Evolutionary conservation across 768 basidiomycete genomes (phyloP), one percentile per base, ranked within the genome.

Genomic region (Rhizopogon vulgaris): DNA sequence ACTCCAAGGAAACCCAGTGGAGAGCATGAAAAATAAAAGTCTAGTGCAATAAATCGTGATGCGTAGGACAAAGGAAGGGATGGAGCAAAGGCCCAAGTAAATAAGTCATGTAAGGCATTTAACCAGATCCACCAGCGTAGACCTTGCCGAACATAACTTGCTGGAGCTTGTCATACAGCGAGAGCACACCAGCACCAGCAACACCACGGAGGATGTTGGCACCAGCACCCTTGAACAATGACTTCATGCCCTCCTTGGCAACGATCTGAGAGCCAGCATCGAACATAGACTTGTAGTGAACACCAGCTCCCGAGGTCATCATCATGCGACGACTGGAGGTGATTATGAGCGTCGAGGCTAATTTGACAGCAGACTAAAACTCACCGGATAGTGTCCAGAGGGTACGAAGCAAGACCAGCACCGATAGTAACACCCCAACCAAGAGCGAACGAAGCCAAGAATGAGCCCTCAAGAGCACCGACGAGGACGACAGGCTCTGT

Each of bases 391-490:
- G 91, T 93, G 67, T 93, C 91, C 51, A 92, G 82, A 72, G 90
- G 91, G 67, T 93, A 93, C 14, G 96, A 97, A 69, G 94, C 94
- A 75, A 98, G 89, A 83, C 95, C 95, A 73, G 95, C 94, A 85
- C 91, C 93, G 65, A 92, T 94, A 64, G 96, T 99, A 68, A 98
- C 95, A 85, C 89, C 91, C 95, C 95, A 97, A 65, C 95, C 94
- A 66, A 97, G 92, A 64, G 77, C 67, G 85, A 98, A 99, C 48
- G 96, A 98, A 57, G 93, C 96, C 51, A 95, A 70, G 90, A 96
- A 96, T 50, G 90, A 94, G 55, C 96, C 95, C 73, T 98, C 78
- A 59, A 99, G 86, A 63, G 88, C 75, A 73, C 95, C 96, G 52
- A 94, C 89, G 59, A 99, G 92, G 65, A 99, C 88, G 59, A 98